phyloP scores from a whole-genome alignment of 176 grass and related monocot genomes.

The Otatea glauca region DNA sequence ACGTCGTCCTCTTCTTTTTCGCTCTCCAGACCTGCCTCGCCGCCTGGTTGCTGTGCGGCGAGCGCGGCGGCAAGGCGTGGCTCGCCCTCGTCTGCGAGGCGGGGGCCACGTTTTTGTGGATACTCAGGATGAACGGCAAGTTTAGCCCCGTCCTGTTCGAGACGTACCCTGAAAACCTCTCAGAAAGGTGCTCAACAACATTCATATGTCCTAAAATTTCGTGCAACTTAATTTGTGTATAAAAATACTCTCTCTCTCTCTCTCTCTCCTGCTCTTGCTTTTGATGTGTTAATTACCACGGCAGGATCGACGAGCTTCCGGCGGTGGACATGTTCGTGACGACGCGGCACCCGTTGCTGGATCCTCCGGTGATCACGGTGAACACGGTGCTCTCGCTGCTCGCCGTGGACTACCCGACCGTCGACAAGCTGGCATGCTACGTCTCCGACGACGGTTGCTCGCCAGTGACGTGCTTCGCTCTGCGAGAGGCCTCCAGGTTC shows the following conservation, averaged over 20 bases:
- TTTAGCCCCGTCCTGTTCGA: slow-evolving; percentile 45
- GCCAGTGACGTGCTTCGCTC: slow-evolving; percentile 47
- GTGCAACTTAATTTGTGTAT: background rate
- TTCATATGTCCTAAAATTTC: background rate
- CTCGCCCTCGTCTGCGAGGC: slow-evolving; percentile 40
- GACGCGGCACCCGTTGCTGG: slow-evolving; percentile 53
- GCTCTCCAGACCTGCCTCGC: slow-evolving; percentile 19
- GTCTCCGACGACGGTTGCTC: slow-evolving; percentile 68
- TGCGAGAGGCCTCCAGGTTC: slow-evolving; percentile 49
- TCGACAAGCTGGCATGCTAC: slow-evolving; percentile 59
- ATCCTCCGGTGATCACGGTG: slow-evolving; percentile 56
- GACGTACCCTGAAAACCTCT: slow-evolving; percentile 40
- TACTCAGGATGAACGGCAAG: slow-evolving; percentile 50
- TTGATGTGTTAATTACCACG: background rate
- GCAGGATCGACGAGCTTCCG: slow-evolving; percentile 42
- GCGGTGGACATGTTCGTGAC: slow-evolving; percentile 71
- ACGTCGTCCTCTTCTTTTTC: slow-evolving; percentile 42
- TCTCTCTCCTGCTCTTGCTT: background rate
- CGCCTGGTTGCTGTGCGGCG: background rate
- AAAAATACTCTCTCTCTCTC: too few species aligned
- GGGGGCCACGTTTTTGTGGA: slow-evolving; percentile 53
- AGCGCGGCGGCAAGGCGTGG: slow-evolving; percentile 12
- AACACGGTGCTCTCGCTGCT: slow-evolving; percentile 72
- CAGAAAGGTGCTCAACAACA: background rate
- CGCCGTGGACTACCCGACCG: slow-evolving; percentile 57